Conservation (phyloP, 495 filamentous ascomycete genomes). For the Xylaria castorea region DNA sequence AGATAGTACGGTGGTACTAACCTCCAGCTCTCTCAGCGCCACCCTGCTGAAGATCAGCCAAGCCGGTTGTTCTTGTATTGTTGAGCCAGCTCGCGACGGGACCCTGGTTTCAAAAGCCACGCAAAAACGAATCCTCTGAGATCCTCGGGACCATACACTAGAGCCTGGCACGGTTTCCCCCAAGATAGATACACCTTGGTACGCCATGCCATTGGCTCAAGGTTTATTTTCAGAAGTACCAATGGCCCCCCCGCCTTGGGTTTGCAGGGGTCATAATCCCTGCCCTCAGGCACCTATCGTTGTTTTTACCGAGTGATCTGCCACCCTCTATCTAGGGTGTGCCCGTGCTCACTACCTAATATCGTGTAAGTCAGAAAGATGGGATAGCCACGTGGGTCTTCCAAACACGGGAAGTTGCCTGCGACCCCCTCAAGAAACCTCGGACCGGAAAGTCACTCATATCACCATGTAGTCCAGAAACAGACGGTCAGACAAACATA, state of each 20-base stretch:
- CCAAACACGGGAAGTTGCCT: slow-evolving; percentile 2
- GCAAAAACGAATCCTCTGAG: slow-evolving; percentile 2
- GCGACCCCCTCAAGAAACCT: slow-evolving; percentile 6
- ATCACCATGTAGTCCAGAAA: neutral
- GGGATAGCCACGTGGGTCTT: slow-evolving; percentile 26
- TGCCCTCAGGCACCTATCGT: slow-evolving; percentile 11
- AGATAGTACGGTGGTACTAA: neutral
- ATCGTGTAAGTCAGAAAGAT: neutral
- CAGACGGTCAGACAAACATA: neutral
- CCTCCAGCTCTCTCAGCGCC: slow-evolving; percentile 21
- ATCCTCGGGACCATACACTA: slow-evolving; percentile 2
- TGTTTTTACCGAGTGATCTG: slow-evolving; percentile 7
- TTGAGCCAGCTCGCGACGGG: neutral
- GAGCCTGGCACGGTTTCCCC: slow-evolving; percentile 1
- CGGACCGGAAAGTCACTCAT: neutral
- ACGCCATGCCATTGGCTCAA: slow-evolving; percentile 9
- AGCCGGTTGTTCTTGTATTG: neutral
- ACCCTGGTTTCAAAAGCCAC: neutral
- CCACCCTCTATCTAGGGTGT: neutral
- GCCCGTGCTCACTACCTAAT: neutral
- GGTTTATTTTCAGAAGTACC: slow-evolving; percentile 20
- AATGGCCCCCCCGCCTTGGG: neutral
- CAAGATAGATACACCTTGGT: neutral
- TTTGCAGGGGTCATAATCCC: neutral
- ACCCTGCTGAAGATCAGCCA: slow-evolving; percentile 14